Evolutionary conservation across 495 filamentous ascomycete genomes (phyloP), one percentile per base, ranked within the genome.

Genomic region (Xylaria scruposa): DNA sequence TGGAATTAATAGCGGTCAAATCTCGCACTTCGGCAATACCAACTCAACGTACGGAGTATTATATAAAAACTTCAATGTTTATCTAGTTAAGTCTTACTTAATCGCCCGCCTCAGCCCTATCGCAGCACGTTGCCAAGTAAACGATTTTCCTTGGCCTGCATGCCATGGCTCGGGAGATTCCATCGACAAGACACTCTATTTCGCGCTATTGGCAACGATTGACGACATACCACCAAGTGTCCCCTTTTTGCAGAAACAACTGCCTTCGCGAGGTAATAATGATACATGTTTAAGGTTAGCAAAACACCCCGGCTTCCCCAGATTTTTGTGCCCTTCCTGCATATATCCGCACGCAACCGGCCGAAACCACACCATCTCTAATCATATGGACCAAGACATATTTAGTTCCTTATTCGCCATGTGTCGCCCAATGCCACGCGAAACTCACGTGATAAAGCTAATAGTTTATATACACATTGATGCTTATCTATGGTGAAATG

Each of bases 121-220:
- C 58, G 58, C 33, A 40, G 33, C 17, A 12, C 17, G 31, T n/a
- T 29, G 58, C 58, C 58, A 60, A 60, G 58, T 60, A 38, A 21
- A 21, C 7, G 58, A 60, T 60, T 12, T 36, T 38, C 58, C 58
- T 60, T 60, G 58, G 58, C 58, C 33, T 60, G 58, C 58, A 60
- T 60, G 58, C 58, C 58, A 60, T 36, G 58, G 58, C 58, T 60
- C 33, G 58, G 58, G 58, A 21, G 12, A 36, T 60, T 36, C 4
- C 33, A 21, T 60, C 17, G 58, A 60, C 58, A 60, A 60, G 3
- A 60, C 17, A 12, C 13, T 38, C 31, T n/a, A 60, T 60, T 38
- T 12, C 33, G 58, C 33, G 33, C 31, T 31, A 24, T 54, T 2
- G 21, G 51, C 10, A 54, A 24, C 51, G 12, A 31, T 17, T 31